Conservation (phyloP, 352 stramenopile genomes). For the Phytopythium oedochilum region DNA sequence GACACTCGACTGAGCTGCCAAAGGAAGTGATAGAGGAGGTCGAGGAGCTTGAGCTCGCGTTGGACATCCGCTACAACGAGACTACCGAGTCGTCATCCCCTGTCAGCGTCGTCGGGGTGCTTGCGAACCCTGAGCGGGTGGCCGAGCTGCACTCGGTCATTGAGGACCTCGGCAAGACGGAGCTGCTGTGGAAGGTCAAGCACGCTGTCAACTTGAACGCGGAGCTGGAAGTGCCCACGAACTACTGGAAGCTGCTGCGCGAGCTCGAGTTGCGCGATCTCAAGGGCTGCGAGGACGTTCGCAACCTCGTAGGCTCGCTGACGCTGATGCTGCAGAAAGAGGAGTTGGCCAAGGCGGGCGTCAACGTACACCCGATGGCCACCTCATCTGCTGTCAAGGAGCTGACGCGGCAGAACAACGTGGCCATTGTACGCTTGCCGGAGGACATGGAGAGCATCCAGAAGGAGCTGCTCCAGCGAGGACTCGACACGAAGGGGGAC, state of each 20-base stretch:
- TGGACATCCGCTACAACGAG: slow-evolving; percentile 30
- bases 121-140: slow-evolving; percentile 63
- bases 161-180: slow-evolving; percentile 58
- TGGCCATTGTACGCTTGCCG: slow-evolving; percentile 49
- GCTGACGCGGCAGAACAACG: slow-evolving; percentile 51
- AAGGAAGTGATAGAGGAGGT: slow-evolving; percentile 59
- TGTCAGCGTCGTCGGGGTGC: background rate
- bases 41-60: slow-evolving; percentile 34
- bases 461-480: slow-evolving; percentile 30
- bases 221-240: slow-evolving; percentile 48
- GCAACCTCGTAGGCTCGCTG: slow-evolving; percentile 54
- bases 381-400: slow-evolving; percentile 41
- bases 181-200: slow-evolving; percentile 73
- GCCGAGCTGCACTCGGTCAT: slow-evolving; percentile 59
- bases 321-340: slow-evolving; percentile 61
- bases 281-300: slow-evolving; percentile 36
- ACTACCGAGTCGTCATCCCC: slow-evolving; percentile 12
- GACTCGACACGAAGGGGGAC: slow-evolving; percentile 63
- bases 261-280: slow-evolving; percentile 52
- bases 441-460: slow-evolving; percentile 37
- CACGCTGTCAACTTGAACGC: slow-evolving; percentile 55
- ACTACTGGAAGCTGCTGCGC: slow-evolving; percentile 31
- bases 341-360: slow-evolving; percentile 26
- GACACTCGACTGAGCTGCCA: slow-evolving; percentile 16
- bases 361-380: slow-evolving; percentile 40